These are phyloP conservation scores for Salvia splendens DNA, from an alignment of 257 asterid genomes.

Conservation along the genomic window DNA sequence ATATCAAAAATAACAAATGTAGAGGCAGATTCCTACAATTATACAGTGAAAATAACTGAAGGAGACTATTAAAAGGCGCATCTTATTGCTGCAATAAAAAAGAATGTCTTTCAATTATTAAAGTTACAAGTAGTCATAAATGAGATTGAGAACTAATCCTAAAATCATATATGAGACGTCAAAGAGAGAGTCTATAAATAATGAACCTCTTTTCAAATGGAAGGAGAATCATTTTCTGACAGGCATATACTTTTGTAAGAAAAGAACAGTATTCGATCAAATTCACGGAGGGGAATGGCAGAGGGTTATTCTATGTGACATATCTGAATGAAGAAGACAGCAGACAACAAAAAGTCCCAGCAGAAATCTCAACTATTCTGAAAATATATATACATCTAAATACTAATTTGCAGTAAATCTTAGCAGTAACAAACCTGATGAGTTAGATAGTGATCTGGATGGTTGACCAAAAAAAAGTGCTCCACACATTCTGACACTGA, in stretches of 20 bases:
- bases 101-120: slow-evolving; percentile 1
- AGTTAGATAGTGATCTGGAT: slow-evolving; percentile 48
- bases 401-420: slow-evolving; percentile 16
- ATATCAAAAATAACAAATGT: slow-evolving; percentile 5
- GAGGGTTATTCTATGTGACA: background rate
- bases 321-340: background rate
- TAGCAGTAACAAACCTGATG: slow-evolving; percentile 43
- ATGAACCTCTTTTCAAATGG: slow-evolving; percentile 16
- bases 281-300: background rate
- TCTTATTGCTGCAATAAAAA: background rate
- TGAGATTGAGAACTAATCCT: background rate
- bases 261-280: slow-evolving; percentile 1
- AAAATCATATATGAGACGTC: background rate
- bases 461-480: slow-evolving; percentile 96
- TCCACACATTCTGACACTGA: slow-evolving; percentile 80
- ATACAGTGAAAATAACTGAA: slow-evolving; percentile 9
- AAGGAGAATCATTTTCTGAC: slow-evolving; percentile 4
- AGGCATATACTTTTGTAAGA: slow-evolving; percentile 11
- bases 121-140: background rate
- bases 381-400: background rate
- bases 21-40: slow-evolving; percentile 8
- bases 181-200: background rate
- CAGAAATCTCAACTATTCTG: slow-evolving; percentile 15
- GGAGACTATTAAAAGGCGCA: background rate
- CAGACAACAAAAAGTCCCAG: slow-evolving; percentile 3